These are phyloP conservation scores for Tranzscheliella williamsii DNA, from an alignment of 1,284 basidiomycete species.

Conservation along the genomic window DNA sequence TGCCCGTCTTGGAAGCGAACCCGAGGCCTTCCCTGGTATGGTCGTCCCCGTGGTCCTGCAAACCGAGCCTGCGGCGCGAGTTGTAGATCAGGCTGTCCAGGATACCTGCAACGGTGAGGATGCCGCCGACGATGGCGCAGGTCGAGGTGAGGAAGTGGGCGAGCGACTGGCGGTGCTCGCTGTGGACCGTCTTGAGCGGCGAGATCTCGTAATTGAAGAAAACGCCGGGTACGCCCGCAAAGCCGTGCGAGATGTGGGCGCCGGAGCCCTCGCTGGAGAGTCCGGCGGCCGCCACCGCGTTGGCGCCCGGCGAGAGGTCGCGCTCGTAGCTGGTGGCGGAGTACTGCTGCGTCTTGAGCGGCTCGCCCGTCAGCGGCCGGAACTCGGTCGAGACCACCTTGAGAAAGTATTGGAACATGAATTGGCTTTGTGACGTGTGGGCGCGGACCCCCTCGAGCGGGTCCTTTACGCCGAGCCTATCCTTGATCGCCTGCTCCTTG, in stretches of 20 bases:
- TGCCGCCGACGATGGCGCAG: constrained; percentile 95
- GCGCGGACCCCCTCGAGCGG: constrained; percentile 76
- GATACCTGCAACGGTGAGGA: constrained; percentile 91
- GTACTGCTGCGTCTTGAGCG: constrained; percentile 82
- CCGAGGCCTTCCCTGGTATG: constrained; percentile 37
- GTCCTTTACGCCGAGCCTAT: constrained; percentile 76
- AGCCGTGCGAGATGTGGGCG: constrained; percentile 73
- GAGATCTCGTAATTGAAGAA: constrained; percentile 76
- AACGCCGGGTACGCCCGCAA: constrained; percentile 67
- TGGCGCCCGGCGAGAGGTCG: constrained; percentile 64
- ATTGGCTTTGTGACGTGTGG: constrained; percentile 65
- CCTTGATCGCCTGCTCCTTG: constrained; percentile 63
- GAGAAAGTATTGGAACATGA: constrained; percentile 75
- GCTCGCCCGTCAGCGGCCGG: constrained; percentile 33
- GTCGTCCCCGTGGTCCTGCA: constrained; percentile 17
- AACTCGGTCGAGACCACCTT: constrained; percentile 66
- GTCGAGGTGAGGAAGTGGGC: constrained; percentile 84
- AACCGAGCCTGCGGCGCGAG: constrained; percentile 57
- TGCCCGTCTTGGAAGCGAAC: constrained; percentile 43
- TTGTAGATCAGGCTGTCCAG: constrained; percentile 82
- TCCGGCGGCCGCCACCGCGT: constrained; percentile 18
- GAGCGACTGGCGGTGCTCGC: constrained; percentile 78
- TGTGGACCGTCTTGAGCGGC: constrained; percentile 53
- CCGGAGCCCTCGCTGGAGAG: constrained; percentile 50
- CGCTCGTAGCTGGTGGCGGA: constrained; percentile 94